phyloP scores from a whole-genome alignment of 352 stramenopile species.

The Porosira glacialis region DNA sequence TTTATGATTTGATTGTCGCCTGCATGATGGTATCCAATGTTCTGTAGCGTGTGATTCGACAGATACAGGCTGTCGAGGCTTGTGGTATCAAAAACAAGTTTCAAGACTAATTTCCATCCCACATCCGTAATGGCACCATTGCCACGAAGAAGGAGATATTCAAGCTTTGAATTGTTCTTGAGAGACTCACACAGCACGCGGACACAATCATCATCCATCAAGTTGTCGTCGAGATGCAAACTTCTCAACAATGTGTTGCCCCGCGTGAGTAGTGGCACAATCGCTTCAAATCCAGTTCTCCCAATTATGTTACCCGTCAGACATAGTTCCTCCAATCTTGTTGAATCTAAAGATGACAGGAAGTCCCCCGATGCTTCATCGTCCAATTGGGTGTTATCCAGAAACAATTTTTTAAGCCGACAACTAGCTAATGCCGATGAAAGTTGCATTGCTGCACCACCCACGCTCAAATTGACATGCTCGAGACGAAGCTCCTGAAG shows the following conservation, averaged over 20 bases:
- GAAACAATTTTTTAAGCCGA: no score
- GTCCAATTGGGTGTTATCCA: no score
- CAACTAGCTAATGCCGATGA: no score
- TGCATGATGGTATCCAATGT: not conserved
- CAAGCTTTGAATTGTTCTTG: not conserved
- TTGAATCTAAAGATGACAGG: no score
- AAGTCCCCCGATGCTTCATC: no score
- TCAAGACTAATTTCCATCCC: not conserved
- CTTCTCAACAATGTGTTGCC: not conserved
- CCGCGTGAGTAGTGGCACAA: not conserved
- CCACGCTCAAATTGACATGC: no score
- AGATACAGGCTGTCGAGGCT: not conserved
- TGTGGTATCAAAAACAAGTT: not conserved
- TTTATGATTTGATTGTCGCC: no score
- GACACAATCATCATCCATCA: not conserved
- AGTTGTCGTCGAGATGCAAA: not conserved
- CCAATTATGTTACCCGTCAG: not conserved
- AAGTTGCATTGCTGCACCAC: no score
- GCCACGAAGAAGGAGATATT: not conserved
- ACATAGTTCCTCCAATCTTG: no score
- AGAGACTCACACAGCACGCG: not conserved
- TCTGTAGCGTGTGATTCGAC: not conserved
- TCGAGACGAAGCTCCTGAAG: no score
- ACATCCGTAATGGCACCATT: not conserved
- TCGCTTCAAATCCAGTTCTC: not conserved